Conservation (phyloP, 805 yeast genomes). For the Teunomyces kruisii region DNA sequence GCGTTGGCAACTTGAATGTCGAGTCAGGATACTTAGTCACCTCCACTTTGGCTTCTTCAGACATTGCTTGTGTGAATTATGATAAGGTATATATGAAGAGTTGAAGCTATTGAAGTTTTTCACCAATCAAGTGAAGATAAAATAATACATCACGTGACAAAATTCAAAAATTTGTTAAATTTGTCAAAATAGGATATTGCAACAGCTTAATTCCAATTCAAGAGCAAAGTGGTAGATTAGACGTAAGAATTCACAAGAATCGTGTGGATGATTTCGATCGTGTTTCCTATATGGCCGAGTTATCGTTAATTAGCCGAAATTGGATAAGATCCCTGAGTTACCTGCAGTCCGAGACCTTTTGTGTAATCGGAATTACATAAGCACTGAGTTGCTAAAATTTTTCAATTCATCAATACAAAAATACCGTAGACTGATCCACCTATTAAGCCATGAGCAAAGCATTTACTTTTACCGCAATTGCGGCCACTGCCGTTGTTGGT, state of each 20-base stretch:
- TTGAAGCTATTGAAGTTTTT: not conserved
- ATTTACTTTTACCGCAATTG: constrained; percentile 37
- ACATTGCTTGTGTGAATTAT: constrained; percentile 8
- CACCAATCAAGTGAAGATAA: constrained; percentile 5
- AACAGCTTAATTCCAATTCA: too few relatives aligned
- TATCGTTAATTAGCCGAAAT: too few relatives aligned
- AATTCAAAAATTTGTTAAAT: not conserved
- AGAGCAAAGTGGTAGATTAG: too few relatives aligned
- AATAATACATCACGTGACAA: constrained; percentile 4
- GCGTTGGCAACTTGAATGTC: constrained; percentile 41
- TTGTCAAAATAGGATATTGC: too few relatives aligned
- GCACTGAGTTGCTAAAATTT: not conserved
- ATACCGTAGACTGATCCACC: not conserved
- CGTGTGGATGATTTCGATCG: too few relatives aligned
- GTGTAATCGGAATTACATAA: constrained; percentile 1
- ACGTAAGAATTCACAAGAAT: too few relatives aligned
- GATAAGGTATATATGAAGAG: constrained; percentile 1
- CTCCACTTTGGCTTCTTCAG: constrained; percentile 10
- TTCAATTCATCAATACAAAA: not conserved
- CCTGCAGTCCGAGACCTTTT: not conserved
- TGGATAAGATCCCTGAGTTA: not conserved
- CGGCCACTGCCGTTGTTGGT: constrained; percentile 59
- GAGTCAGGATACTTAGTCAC: constrained; percentile 30
- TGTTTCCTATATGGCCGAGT: too few relatives aligned
- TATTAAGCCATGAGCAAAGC: constrained; percentile 27